phyloP scores from a whole-genome alignment of 2,329 filamentous ascomycete species.

The Ophiosphaerella herpotricha region DNA sequence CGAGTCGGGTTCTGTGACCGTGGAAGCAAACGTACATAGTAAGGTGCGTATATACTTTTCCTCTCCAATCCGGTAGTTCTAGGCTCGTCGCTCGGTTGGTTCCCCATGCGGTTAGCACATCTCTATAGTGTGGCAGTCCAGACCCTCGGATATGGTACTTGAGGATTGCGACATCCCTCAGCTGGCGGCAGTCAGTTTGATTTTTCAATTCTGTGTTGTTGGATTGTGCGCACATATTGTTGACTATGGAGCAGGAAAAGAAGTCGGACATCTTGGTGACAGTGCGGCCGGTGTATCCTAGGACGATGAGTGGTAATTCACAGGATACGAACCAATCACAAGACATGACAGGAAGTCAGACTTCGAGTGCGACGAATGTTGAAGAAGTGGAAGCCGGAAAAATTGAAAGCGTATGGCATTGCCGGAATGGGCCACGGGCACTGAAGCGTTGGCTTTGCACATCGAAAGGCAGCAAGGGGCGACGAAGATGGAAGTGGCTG shows the following conservation, averaged over 20 bases:
- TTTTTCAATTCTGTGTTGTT: not conserved
- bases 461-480: conserved; percentile 9
- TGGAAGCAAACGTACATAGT: too few relatives aligned
- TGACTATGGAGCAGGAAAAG: conserved; percentile 6
- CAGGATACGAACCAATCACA: not conserved
- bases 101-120: conserved; percentile 2
- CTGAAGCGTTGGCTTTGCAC: not conserved
- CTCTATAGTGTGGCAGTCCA: conserved; percentile 1
- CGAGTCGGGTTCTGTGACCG: too few relatives aligned
- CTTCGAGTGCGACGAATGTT: conserved; percentile 5
- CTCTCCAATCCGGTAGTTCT: not conserved
- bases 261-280: conserved; percentile 6
- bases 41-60: not conserved
- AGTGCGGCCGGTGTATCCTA: conserved; percentile 6
- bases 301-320: conserved; percentile 1
- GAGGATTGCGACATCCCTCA: not conserved
- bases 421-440: conserved; percentile 1
- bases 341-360: conserved; percentile 12
- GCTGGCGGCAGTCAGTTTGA: not conserved
- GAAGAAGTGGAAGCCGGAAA: conserved; percentile 5
- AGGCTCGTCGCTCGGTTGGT: not conserved
- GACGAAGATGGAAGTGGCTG: conserved; percentile 3
- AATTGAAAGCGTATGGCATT: conserved; percentile 11
- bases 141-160: conserved; percentile 1
- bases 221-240: not conserved